Conservation (phyloP, 192 early-diverging fungal genomes). For the Allomyces macrogynus region DNA sequence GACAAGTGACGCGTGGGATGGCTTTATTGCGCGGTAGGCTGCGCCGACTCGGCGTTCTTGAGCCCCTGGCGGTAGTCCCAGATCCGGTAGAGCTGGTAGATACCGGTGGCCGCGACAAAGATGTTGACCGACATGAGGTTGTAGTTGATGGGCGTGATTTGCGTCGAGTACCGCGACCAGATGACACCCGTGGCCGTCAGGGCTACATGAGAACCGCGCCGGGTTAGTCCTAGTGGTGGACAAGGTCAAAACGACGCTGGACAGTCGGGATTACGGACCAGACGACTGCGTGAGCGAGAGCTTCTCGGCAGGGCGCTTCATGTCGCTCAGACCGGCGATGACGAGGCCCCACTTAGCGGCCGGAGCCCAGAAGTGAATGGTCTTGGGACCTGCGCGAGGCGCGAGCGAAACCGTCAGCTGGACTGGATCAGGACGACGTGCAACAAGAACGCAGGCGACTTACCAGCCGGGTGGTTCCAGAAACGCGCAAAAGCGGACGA, state of each 20-base stretch:
- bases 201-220: slow-evolving; percentile 19
- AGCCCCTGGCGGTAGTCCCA: slow-evolving; percentile 22
- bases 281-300: slow-evolving; percentile 64
- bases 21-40: too few species aligned
- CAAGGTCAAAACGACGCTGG: background rate
- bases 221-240: background rate
- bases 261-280: slow-evolving; percentile 15
- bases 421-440: background rate
- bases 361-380: slow-evolving; percentile 97
- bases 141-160: slow-evolving; percentile 87
- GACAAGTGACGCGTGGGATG: too few species aligned
- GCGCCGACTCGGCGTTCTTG: background rate
- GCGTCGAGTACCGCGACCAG: slow-evolving; percentile 89
- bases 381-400: slow-evolving; percentile 60
- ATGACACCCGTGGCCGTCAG: slow-evolving; percentile 85
- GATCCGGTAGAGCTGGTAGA: slow-evolving; percentile 72
- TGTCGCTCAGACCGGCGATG: slow-evolving; percentile 76
- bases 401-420: background rate
- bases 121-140: slow-evolving; percentile 75
- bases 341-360: slow-evolving; percentile 82
- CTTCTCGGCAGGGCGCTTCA: slow-evolving; percentile 73
- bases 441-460: background rate
- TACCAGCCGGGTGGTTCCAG: slow-evolving; percentile 40
- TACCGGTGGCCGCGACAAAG: slow-evolving; percentile 75
- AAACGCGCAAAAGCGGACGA: slow-evolving; percentile 16